phyloP scores from a whole-genome alignment of 176 grass and related monocot genomes.

The Triticum aestivum region IWGSC_CS_RefSeq_v2.1 NC_057812.1:129655250-129655749 shows the following conservation, averaged over 20 bases:
- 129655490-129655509: slow-evolving; percentile 63
- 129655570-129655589: slow-evolving; percentile 57
- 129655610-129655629: background rate
- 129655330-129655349: slow-evolving; percentile 58
- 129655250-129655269: slow-evolving; percentile 92
- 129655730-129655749: no score
- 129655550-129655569: slow-evolving; percentile 78
- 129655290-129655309: slow-evolving; percentile 56
- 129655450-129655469: slow-evolving; percentile 53
- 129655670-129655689: background rate
- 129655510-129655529: slow-evolving; percentile 60
- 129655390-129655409: slow-evolving; percentile 63
- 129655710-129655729: background rate
- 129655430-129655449: slow-evolving; percentile 67
- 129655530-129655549: slow-evolving; percentile 73
- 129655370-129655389: slow-evolving; percentile 92
- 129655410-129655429: slow-evolving; percentile 78
- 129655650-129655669: background rate
- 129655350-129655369: slow-evolving; percentile 82
- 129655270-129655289: slow-evolving; percentile 83
- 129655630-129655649: slow-evolving; percentile 22
- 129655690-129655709: background rate
- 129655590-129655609: slow-evolving; percentile 54
- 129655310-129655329: slow-evolving; percentile 62
- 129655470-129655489: slow-evolving; percentile 54